Evolutionary conservation across 257 asterid species (phyloP).

Genomic region (Ophiorrhiza pumila): DNA sequence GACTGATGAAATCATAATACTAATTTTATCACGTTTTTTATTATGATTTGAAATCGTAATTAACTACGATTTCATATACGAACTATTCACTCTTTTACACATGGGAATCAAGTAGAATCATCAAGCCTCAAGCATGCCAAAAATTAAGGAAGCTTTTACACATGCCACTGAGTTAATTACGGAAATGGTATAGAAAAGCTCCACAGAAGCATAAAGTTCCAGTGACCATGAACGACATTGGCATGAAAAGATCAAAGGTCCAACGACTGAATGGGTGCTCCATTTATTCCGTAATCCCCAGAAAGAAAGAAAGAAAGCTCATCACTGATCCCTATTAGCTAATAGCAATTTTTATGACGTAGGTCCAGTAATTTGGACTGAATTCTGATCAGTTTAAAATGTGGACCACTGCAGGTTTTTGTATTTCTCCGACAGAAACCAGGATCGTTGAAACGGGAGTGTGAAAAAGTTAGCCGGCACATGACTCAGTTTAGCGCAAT

Average conservation of each 20-base stretch:
- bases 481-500: constrained; percentile 16
- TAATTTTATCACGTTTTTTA: no score
- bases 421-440: constrained; percentile 11
- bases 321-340: background rate
- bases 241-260: constrained; percentile 11
- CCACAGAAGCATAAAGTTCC: constrained; percentile 1
- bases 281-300: constrained; percentile 11
- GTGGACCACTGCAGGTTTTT: background rate
- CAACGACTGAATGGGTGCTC: background rate
- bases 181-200: constrained; percentile 20
- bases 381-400: background rate
- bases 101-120: no score
- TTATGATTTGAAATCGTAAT: no score
- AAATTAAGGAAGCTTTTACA: constrained; percentile 32
- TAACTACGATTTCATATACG: no score
- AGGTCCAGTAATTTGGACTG: background rate
- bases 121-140: no score
- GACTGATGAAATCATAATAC: no score
- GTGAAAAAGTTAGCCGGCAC: constrained; percentile 18
- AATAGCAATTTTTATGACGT: background rate
- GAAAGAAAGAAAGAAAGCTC: constrained; percentile 5
- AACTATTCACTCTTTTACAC: no score
- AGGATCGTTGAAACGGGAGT: constrained; percentile 19
- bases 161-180: constrained; percentile 30
- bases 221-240: background rate